These are phyloP conservation scores for Elongisporangium undulatum DNA, from an alignment of 352 stramenopile species.

Conservation along the genomic window DNA sequence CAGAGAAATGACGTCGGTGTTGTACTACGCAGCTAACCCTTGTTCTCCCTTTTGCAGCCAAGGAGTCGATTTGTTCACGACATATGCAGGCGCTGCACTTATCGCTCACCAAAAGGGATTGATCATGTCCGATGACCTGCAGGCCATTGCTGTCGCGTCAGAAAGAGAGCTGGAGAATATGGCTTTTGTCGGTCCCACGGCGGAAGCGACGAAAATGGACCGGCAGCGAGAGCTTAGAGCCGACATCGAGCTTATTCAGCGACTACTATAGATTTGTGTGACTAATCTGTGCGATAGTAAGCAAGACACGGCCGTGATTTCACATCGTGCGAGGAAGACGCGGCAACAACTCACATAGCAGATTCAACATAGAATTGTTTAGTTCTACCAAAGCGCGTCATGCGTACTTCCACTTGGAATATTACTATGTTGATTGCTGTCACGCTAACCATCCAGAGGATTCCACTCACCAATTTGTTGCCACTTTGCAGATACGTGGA, in stretches of 20 bases:
- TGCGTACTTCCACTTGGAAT: too few relatives aligned
- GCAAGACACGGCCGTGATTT: too few relatives aligned
- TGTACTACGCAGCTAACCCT: neutral
- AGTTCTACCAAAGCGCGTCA: too few relatives aligned
- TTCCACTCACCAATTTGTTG: too few relatives aligned
- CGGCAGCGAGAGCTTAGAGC: slow-evolving; percentile 32
- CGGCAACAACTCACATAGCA: too few relatives aligned
- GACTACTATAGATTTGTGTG: slow-evolving; percentile 1
- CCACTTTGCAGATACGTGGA: too few relatives aligned
- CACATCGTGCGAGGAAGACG: too few relatives aligned
- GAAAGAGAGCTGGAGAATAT: slow-evolving; percentile 46
- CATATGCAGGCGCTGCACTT: slow-evolving; percentile 59
- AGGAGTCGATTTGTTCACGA: slow-evolving; percentile 72
- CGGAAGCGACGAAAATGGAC: slow-evolving; percentile 27
- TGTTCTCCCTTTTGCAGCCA: slow-evolving; percentile 21
- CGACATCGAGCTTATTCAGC: slow-evolving; percentile 32
- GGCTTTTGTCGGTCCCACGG: slow-evolving; percentile 38
- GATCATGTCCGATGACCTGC: slow-evolving; percentile 44
- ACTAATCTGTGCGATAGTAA: too few relatives aligned
- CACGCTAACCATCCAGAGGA: too few relatives aligned
- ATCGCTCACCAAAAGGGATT: slow-evolving; percentile 54
- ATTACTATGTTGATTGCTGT: too few relatives aligned
- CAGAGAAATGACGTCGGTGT: neutral
- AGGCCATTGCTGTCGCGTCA: slow-evolving; percentile 29
- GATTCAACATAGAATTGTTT: too few relatives aligned